phyloP scores from a whole-genome alignment of 2,329 filamentous ascomycete species.

The Grosmannia serpens region DNA sequence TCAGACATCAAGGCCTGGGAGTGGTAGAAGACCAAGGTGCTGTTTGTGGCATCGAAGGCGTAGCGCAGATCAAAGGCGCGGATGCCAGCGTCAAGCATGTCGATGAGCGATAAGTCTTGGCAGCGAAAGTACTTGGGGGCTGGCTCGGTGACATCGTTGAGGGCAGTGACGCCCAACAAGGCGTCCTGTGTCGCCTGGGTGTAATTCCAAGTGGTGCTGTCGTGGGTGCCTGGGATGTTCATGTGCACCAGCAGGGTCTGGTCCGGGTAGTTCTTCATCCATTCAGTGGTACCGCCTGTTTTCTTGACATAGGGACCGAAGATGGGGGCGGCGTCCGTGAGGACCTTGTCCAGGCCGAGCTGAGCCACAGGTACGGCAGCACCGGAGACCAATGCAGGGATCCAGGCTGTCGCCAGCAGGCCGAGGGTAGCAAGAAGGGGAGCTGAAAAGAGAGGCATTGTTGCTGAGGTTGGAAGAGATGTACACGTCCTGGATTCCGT shows the following conservation, averaged over 20 bases:
- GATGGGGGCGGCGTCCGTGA: slow-evolving; percentile 28
- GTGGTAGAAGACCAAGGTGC: slow-evolving; percentile 36
- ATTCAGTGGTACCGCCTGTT: slow-evolving; percentile 15
- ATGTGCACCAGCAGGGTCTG: slow-evolving; percentile 29
- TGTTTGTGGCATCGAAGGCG: slow-evolving; percentile 32
- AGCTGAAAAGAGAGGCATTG: too few relatives aligned
- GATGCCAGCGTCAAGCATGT: slow-evolving; percentile 32
- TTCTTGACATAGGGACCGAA: slow-evolving; percentile 24
- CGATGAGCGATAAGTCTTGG: slow-evolving; percentile 25
- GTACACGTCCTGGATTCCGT: too few relatives aligned
- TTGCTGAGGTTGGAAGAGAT: too few relatives aligned
- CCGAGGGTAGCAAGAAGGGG: neutral
- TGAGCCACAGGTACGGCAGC: neutral
- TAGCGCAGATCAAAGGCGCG: slow-evolving; percentile 39
- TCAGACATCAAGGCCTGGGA: slow-evolving; percentile 30
- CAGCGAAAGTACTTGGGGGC: slow-evolving; percentile 30
- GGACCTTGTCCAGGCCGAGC: slow-evolving; percentile 27
- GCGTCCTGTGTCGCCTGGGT: slow-evolving; percentile 27
- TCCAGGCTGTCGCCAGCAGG: too few relatives aligned
- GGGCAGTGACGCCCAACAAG: slow-evolving; percentile 18
- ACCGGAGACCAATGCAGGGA: neutral
- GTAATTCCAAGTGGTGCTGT: slow-evolving; percentile 41
- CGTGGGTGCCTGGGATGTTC: slow-evolving; percentile 39
- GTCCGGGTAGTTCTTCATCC: slow-evolving; percentile 35
- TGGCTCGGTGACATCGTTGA: slow-evolving; percentile 14